A percentile compares a stretch with the other conserved stretches of the same genome.
phyloP scores from a whole-genome alignment of 305 asterid genomes.

The Solanum chacoense region DNA sequence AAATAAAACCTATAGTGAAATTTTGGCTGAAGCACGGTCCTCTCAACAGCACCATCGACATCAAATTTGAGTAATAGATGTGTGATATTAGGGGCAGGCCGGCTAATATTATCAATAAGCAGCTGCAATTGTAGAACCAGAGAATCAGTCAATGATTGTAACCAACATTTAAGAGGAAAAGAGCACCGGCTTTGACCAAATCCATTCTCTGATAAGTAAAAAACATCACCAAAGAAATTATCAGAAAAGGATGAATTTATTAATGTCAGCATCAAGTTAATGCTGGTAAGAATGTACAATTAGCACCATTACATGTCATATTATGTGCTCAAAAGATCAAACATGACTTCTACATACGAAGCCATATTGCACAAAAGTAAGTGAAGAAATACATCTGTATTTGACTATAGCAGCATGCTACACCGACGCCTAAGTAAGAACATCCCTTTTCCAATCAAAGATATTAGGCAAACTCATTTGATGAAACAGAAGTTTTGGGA shows the following conservation, averaged over 20 bases:
- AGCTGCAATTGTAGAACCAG: constrained; percentile 44
- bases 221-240: not conserved
- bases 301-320: not conserved
- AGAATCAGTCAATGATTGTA: not conserved
- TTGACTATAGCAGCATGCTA: not conserved
- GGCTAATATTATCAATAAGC: constrained; percentile 73
- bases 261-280: not conserved
- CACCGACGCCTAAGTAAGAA: not conserved
- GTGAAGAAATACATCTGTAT: not conserved
- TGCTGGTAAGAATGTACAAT: not conserved
- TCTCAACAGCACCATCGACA: constrained; percentile 67
- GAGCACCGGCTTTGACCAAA: not conserved
- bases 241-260: not conserved
- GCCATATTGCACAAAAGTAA: not conserved
- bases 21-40: constrained; percentile 85
- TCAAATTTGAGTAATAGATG: constrained; percentile 88
- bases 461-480: not conserved
- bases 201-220: not conserved
- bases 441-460: not conserved
- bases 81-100: constrained; percentile 83
- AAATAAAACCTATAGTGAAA: constrained; percentile 72
- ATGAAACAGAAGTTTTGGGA: not conserved
- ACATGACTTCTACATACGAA: not conserved
- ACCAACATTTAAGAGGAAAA: not conserved
- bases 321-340: not conserved